Evolutionary conservation across 2,329 filamentous ascomycete species (phyloP).

Genomic region (Lachnellula occidentalis): DNA sequence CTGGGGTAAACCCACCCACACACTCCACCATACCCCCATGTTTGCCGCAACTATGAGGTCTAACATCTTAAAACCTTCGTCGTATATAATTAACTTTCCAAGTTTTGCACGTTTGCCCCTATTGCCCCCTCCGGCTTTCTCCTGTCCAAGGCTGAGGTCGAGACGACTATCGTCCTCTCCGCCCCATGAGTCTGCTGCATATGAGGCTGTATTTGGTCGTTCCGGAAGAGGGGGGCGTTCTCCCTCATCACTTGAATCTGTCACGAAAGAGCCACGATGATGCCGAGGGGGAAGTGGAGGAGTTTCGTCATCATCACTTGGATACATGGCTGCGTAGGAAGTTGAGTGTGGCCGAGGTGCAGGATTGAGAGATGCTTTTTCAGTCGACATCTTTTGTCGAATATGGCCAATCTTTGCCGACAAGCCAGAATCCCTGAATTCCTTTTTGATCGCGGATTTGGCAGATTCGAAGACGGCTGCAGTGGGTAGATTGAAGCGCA

Average conservation of each 20-base stretch:
- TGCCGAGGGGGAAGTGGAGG: constrained; percentile 20
- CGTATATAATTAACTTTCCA: constrained; percentile 84
- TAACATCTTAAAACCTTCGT: constrained; percentile 91
- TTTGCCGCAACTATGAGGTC: constrained; percentile 89
- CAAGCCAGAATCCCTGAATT: neutral
- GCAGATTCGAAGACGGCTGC: constrained; percentile 40
- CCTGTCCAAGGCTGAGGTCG: constrained; percentile 71
- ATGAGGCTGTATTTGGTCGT: neutral
- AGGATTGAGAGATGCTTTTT: constrained; percentile 18
- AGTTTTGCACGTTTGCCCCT: constrained; percentile 84
- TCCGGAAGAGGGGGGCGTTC: neutral
- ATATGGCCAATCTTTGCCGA: constrained; percentile 22
- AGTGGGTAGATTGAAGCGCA: constrained; percentile 82
- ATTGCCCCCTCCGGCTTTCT: constrained; percentile 80
- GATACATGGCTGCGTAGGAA: constrained; percentile 21
- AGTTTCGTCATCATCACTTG: constrained; percentile 24
- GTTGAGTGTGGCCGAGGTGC: constrained; percentile 17
- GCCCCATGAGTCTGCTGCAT: neutral
- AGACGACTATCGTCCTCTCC: constrained; percentile 41
- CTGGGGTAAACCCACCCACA: constrained; percentile 48
- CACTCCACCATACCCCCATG: constrained; percentile 88
- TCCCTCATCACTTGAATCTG: constrained; percentile 15
- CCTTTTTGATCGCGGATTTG: neutral
- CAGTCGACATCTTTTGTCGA: constrained; percentile 30
- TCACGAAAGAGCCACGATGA: constrained; percentile 4